A percentile compares a stretch with the other conserved stretches of the same genome.
Evolutionary conservation across 83 land plant genomes (phyloP).

Genomic region (Thuja plicata): DNA sequence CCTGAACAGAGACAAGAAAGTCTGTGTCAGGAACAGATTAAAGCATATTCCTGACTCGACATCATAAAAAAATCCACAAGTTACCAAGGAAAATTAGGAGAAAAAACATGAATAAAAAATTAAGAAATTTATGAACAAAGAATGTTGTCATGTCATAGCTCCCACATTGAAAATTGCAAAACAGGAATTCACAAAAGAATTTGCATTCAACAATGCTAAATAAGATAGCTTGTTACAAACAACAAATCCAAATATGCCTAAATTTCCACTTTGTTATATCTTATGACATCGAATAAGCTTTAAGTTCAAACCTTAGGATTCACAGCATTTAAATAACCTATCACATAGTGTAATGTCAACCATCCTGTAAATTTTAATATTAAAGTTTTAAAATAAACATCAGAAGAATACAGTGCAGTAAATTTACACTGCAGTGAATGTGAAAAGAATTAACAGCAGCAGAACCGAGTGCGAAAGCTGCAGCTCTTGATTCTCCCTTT

Average conservation of each 20-base stretch:
- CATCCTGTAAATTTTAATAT: neutral
- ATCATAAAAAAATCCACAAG: neutral
- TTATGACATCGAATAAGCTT: neutral
- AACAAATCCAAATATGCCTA: neutral
- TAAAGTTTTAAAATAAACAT: neutral
- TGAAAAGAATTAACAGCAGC: conserved; percentile 54
- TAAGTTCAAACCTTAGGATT: neutral
- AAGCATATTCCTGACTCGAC: neutral
- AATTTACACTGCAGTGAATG: conserved; percentile 65
- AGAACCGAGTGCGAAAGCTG: conserved; percentile 32
- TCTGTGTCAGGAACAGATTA: neutral
- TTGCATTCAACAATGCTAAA: neutral
- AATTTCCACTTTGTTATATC: neutral
- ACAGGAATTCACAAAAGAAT: neutral
- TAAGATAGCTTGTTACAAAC: neutral
- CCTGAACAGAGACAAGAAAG: conserved; percentile 29
- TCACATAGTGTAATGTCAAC: neutral
- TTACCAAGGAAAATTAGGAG: neutral
- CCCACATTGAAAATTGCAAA: neutral
- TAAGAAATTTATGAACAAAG: neutral
- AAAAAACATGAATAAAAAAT: neutral
- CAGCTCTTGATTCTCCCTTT: conserved; percentile 25
- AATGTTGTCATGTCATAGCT: neutral
- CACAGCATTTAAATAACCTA: neutral
- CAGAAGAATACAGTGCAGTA: conserved; percentile 15